Evolutionary conservation across 768 basidiomycete species (phyloP).

Genomic region (Terana coerulea): DNA sequence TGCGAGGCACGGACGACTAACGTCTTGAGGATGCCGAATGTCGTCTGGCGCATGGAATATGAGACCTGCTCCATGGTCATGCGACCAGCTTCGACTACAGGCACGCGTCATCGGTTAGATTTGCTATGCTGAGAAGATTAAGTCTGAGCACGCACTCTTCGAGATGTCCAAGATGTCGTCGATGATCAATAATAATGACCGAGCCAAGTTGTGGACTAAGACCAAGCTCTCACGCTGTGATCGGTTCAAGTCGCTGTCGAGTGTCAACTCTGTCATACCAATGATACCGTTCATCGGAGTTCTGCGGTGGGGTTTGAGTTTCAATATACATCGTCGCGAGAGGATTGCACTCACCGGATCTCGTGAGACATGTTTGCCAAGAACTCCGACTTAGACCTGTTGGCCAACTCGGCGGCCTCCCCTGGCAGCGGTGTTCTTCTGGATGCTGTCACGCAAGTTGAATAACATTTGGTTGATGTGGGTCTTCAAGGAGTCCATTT

Average conservation of each 20-base stretch:
- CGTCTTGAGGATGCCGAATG: conserved; percentile 97
- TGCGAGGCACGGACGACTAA: conserved; percentile 96
- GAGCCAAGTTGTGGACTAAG: conserved; percentile 91
- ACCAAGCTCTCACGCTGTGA: conserved; percentile 94
- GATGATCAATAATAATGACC: conserved; percentile 91
- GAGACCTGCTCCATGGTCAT: conserved; percentile 99
- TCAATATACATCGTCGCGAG: not conserved
- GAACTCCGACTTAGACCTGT: conserved; percentile 95
- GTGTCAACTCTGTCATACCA: conserved; percentile 98
- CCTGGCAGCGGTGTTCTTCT: conserved; percentile 98
- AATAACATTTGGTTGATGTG: conserved; percentile 99
- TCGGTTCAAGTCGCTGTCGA: conserved; percentile 92
- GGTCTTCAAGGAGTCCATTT: conserved; percentile 99
- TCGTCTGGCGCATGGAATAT: conserved; percentile 94
- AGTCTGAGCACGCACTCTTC: conserved; percentile 76
- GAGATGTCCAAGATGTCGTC: conserved; percentile 99
- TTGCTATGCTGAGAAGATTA: no score
- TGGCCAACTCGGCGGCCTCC: conserved; percentile 97
- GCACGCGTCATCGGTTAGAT: not conserved
- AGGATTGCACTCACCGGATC: conserved; percentile 68
- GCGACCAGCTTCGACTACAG: conserved; percentile 90
- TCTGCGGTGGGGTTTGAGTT: no score
- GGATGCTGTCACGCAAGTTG: conserved; percentile 92
- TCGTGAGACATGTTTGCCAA: conserved; percentile 99
- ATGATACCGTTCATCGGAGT: conserved; percentile 99